Conservation (phyloP, 129 eudicot species). For the Gnaphalium uliginosum region DNA sequence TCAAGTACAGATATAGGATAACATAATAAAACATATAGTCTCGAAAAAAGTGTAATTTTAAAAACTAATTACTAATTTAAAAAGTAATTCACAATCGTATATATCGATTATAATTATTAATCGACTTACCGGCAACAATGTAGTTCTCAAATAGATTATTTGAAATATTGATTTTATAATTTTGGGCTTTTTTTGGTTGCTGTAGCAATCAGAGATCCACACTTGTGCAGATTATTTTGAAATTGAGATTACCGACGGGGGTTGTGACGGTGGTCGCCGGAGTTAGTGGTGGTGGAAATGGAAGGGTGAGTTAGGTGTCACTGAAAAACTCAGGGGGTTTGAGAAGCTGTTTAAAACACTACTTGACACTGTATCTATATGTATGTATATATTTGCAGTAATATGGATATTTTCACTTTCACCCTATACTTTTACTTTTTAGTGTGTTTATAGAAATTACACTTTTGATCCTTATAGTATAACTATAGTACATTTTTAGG, state of each 20-base stretch:
- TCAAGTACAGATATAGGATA: slow-evolving; percentile 16
- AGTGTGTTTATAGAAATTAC: not conserved
- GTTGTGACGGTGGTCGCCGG: slow-evolving; percentile 23
- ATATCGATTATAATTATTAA: slow-evolving; percentile 22
- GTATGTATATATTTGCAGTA: slow-evolving; percentile 18
- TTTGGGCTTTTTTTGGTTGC: not conserved
- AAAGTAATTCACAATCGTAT: slow-evolving; percentile 21
- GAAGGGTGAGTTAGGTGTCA: slow-evolving; percentile 49
- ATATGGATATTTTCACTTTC: slow-evolving; percentile 30
- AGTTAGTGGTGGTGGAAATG: slow-evolving; percentile 36
- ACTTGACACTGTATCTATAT: not conserved
- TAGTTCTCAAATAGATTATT: slow-evolving; percentile 24
- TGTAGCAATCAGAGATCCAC: slow-evolving; percentile 33
- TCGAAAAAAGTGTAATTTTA: slow-evolving; percentile 24
- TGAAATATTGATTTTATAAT: not conserved
- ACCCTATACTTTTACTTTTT: slow-evolving; percentile 37
- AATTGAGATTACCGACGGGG: slow-evolving; percentile 26
- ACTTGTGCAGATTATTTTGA: not conserved
- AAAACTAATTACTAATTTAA: slow-evolving; percentile 34
- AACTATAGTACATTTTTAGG: not conserved
- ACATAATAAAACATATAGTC: slow-evolving; percentile 14
- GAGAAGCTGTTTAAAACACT: slow-evolving; percentile 44
- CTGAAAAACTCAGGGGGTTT: slow-evolving; percentile 45
- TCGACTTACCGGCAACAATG: slow-evolving; percentile 48
- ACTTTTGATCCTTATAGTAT: not conserved